Percentiles rank a stretch among this genome's conserved stretches.
Conservation (phyloP, 1,284 basidiomycete species). For the Ceratobasidium sp. region DNA sequence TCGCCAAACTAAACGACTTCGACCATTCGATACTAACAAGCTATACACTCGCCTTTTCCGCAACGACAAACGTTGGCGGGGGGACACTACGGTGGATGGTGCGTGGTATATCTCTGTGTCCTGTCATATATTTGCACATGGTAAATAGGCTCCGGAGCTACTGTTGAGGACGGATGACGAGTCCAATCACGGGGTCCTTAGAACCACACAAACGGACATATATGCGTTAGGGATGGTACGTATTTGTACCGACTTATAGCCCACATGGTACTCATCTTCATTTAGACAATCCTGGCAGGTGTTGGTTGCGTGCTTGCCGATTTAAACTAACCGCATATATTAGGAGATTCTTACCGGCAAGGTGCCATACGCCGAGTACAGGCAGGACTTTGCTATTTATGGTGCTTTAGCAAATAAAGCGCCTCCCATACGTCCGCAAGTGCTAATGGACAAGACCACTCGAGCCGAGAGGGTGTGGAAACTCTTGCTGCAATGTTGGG, state of each 20-base stretch:
- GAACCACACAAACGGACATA: not conserved
- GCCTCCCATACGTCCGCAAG: not conserved
- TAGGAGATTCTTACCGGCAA: constrained; percentile 10
- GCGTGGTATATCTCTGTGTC: too few relatives aligned
- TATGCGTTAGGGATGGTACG: constrained; percentile 9
- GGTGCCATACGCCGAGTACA: not conserved
- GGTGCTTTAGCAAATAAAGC: not conserved
- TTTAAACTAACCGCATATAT: not conserved
- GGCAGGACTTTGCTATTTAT: not conserved
- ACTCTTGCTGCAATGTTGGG: constrained; percentile 4
- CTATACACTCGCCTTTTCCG: not conserved
- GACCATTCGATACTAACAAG: not conserved
- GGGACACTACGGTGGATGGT: constrained; percentile 11
- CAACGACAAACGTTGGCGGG: constrained; percentile 1
- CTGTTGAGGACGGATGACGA: not conserved
- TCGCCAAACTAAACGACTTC: not conserved
- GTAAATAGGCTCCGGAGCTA: not conserved
- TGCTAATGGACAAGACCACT: not conserved
- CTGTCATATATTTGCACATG: too few relatives aligned
- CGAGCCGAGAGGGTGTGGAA: constrained; percentile 10
- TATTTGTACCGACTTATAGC: not conserved
- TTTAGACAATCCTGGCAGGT: not conserved
- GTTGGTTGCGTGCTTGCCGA: not conserved
- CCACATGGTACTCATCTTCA: not conserved
- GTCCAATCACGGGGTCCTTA: not conserved